Evolutionary conservation across 2,329 filamentous ascomycete species (phyloP).

Genomic region (Ceratocystis eucalypticola): DNA sequence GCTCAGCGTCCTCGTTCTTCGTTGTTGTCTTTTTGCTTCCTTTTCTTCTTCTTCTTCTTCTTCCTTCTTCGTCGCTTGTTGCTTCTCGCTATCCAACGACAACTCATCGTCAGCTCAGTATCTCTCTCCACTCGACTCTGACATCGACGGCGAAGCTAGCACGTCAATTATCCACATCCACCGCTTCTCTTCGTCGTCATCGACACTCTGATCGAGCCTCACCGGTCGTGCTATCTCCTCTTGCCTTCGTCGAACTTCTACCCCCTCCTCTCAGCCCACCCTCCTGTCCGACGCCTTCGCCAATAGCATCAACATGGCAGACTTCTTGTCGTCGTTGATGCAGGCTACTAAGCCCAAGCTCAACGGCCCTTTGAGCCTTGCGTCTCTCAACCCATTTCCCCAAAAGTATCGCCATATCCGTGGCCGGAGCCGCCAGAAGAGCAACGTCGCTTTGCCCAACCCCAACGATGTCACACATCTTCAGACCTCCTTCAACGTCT

Average conservation of each 20-base stretch:
- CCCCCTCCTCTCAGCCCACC: background rate
- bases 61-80: background rate
- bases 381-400: constrained; percentile 32
- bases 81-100: background rate
- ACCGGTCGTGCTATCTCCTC: background rate
- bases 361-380: constrained; percentile 31
- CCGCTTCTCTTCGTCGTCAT: background rate
- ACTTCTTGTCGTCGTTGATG: constrained; percentile 28
- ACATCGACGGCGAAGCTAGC: background rate
- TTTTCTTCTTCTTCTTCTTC: background rate
- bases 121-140: background rate
- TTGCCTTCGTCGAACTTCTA: background rate
- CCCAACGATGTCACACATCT: constrained; percentile 56
- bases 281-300: background rate
- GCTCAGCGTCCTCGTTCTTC: constrained; percentile 10
- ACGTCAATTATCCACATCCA: background rate
- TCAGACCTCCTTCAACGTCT: constrained; percentile 68
- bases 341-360: constrained; percentile 30
- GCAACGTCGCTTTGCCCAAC: constrained; percentile 26
- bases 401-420: constrained; percentile 30
- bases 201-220: background rate
- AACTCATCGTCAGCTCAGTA: background rate
- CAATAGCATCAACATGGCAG: constrained; percentile 25
- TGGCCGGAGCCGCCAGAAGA: constrained; percentile 30
- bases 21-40: background rate